Evolutionary conservation across 2,329 filamentous ascomycete species (phyloP), one percentile per base, ranked within the genome.

Genomic region (Cladosporium sp.): DNA sequence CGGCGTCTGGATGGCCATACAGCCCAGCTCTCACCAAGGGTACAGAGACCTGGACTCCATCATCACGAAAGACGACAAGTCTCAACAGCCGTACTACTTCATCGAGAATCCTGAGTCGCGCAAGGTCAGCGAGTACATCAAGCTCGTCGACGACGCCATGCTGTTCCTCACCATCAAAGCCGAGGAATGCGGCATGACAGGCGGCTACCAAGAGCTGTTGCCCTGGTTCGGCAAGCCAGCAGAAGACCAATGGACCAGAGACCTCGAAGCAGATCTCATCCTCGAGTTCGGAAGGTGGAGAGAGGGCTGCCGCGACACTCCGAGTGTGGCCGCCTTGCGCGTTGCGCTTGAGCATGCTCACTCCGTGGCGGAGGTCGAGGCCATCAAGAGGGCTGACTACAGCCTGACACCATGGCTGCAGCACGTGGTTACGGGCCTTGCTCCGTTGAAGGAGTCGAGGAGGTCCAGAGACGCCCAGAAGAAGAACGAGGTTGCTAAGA

Each of bases 91-190:
- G 18, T 53, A 18, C n/a, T 62, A 52, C 59, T 16, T 62, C 46
- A 52, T 62, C 16, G 12, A 35, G 10, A 26, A 62, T 11, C 59
- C 59, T 2, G 59, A 62, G 31, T 14, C 52, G 6, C 59, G 59
- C 46, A 29, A 62, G 31, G 14, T 62, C n/a, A 62, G 59, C 46
- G 59, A 52, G 59, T n/a, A 62, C 14, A 12, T 62, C 28, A 62
- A 62, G 23, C 44, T 37, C 12, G 10, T 62, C 16, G 44, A 53
- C 46, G 59, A 62, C 31, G 59, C 59, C 3, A 52, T 53, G 46
- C 44, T 62, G n/a, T 62, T 62, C 59, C 59, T 62, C 21, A 23
- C 44, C 3, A 53, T 62, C 31, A 62, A 62, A 26, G 59, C 59
- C 2, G 46, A 52, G 23, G 59, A 62, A 31, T 53, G 46, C 16